These are phyloP conservation scores for Apophysomyces elegans DNA, from an alignment of 371 early-diverging fungal species.

Conservation along the genomic window DNA sequence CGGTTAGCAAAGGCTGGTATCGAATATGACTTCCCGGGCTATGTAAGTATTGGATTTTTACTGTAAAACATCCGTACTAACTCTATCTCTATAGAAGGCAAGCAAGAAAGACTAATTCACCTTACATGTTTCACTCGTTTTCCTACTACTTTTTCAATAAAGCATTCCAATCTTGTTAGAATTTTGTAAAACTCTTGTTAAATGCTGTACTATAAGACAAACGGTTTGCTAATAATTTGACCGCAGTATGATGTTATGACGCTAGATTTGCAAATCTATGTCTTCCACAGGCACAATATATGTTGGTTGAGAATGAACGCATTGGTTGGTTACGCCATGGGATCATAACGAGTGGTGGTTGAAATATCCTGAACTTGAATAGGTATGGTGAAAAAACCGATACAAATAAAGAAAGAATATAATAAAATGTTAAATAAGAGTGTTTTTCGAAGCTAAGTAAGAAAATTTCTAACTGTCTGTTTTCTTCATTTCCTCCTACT, in stretches of 20 bases:
- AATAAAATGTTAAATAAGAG: background rate
- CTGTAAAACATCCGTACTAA: background rate
- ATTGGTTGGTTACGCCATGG: background rate
- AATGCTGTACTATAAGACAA: no score
- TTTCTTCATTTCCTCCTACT: background rate
- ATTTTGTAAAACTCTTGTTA: background rate
- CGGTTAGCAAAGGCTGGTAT: conserved; percentile 70
- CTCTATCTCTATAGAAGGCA: background rate
- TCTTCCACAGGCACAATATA: no score
- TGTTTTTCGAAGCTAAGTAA: background rate
- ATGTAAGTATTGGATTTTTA: conserved; percentile 27
- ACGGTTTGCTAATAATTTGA: no score
- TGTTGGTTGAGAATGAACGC: background rate
- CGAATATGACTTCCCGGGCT: conserved; percentile 83
- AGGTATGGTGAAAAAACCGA: background rate
- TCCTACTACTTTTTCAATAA: background rate
- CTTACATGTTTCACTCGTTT: background rate
- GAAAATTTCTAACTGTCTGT: background rate
- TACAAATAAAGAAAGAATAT: background rate
- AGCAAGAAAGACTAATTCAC: conserved; percentile 4
- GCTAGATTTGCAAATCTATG: no score
- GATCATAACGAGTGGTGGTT: background rate
- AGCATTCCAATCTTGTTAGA: background rate
- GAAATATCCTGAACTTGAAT: background rate
- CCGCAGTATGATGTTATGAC: no score